phyloP scores from a whole-genome alignment of 192 early-diverging fungal species.

The Coemansia umbellata region DNA sequence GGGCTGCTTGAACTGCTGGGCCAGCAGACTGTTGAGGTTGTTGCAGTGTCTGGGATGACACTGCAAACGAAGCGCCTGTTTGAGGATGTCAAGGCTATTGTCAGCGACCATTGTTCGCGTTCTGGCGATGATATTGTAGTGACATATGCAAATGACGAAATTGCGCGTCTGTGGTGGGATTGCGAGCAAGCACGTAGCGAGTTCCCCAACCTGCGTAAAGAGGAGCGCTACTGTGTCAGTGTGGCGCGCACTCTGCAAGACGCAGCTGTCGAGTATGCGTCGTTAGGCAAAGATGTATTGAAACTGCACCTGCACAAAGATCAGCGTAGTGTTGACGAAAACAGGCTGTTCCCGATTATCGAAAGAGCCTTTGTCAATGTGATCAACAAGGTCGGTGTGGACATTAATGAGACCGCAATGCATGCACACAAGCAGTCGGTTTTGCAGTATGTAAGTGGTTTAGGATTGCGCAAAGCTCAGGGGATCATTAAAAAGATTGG shows the following conservation, averaged over 20 bases:
- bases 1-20: conserved; percentile 58
- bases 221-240: conserved; percentile 83
- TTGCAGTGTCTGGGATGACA: conserved; percentile 78
- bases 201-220: conserved; percentile 61
- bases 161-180: conserved; percentile 81
- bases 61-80: conserved; percentile 71
- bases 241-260: conserved; percentile 84
- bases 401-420: conserved; percentile 76
- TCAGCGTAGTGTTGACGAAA: conserved; percentile 69
- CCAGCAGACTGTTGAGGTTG: conserved; percentile 65
- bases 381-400: conserved; percentile 79
- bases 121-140: conserved; percentile 55
- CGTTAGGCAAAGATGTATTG: conserved; percentile 59
- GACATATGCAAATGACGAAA: conserved; percentile 82
- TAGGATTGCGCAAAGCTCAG: conserved; percentile 91
- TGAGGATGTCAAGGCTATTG: conserved; percentile 58
- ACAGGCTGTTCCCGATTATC: conserved; percentile 59
- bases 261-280: conserved; percentile 74
- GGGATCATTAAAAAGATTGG: conserved; percentile 57
- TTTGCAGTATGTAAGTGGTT: conserved; percentile 88
- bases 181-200: conserved; percentile 65
- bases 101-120: conserved; percentile 51
- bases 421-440: conserved; percentile 63
- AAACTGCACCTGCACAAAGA: conserved; percentile 70
- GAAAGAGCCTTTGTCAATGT: conserved; percentile 89